Percentiles rank a stretch among this genome's conserved stretches.
phyloP scores from a whole-genome alignment of 352 stramenopile species.

The Phytopythium litorale region DNA sequence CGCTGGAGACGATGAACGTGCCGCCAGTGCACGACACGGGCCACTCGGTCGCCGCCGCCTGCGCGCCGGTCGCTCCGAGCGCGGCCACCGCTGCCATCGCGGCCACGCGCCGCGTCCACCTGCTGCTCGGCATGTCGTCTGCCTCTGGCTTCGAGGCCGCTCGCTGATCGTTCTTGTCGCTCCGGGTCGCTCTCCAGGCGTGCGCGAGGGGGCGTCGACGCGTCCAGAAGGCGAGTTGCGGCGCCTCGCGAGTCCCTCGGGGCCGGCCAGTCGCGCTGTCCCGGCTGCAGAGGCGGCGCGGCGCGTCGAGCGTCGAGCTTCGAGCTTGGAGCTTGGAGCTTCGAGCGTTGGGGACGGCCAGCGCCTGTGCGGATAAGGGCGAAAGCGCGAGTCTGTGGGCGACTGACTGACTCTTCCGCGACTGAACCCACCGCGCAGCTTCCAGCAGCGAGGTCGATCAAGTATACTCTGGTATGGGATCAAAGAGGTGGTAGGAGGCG shows the following conservation, averaged over 20 bases:
- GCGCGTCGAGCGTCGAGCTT: no score
- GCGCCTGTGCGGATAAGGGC: not conserved
- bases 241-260: no score
- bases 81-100: not conserved
- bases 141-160: not conserved
- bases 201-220: no score
- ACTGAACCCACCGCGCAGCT: constrained; percentile 6
- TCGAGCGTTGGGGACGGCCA: no score
- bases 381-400: not conserved
- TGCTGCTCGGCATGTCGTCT: no score
- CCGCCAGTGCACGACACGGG: not conserved
- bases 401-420: constrained; percentile 6
- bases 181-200: not conserved
- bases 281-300: no score
- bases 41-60: not conserved
- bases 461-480: not conserved
- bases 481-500: not conserved
- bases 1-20: not conserved
- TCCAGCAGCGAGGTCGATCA: not conserved
- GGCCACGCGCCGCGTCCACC: not conserved
- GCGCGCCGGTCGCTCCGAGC: not conserved
- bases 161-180: no score
- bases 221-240: no score
- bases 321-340: no score
- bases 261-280: no score